A percentile compares a stretch with the other conserved stretches of the same genome.
Evolutionary conservation across 305 asterid species (phyloP).

Genomic region (Solanum hybrid): DNA sequence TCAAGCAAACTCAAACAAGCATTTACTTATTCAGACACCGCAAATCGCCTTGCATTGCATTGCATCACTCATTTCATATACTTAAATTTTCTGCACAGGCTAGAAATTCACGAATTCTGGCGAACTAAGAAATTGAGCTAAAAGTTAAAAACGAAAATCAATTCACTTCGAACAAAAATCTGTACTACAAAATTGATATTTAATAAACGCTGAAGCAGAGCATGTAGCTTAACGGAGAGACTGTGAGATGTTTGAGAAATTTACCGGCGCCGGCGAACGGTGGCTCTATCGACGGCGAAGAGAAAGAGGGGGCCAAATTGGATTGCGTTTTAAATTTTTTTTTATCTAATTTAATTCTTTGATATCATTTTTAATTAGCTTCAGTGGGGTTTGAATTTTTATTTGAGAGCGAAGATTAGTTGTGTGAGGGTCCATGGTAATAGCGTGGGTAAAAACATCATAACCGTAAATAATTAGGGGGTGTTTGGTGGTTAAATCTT

Average conservation of each 20-base stretch:
- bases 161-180: neutral
- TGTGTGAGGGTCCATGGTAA: neutral
- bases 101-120: neutral
- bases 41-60: neutral
- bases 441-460: neutral
- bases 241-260: neutral
- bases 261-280: slow-evolving; percentile 6
- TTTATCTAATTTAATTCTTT: neutral
- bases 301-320: neutral
- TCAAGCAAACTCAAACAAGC: neutral
- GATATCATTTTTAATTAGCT: neutral
- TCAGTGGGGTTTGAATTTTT: neutral
- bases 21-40: neutral
- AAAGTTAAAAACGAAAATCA: neutral
- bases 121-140: neutral
- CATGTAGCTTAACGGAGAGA: neutral
- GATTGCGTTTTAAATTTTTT: neutral
- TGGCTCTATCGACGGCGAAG: neutral
- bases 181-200: neutral
- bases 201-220: neutral
- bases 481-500: neutral
- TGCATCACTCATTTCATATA: neutral
- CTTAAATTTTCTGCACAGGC: neutral
- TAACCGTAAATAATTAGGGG: neutral
- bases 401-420: neutral